Evolutionary conservation across 768 basidiomycete species (phyloP).

Genomic region (Artomyces pyxidatus): DNA sequence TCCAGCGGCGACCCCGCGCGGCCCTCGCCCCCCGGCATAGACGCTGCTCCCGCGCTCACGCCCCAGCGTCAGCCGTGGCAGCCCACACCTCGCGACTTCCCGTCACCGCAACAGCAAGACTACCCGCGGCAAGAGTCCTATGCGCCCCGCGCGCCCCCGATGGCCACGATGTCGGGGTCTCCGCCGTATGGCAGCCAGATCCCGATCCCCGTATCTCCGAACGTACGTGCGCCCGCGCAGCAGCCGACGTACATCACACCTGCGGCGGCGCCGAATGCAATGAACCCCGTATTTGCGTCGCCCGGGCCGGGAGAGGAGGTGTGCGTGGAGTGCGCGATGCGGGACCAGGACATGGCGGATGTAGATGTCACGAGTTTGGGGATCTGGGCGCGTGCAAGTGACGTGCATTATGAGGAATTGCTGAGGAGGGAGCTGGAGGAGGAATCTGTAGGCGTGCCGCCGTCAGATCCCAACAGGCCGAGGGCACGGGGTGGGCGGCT

Average conservation of each 20-base stretch:
- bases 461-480: slow-evolving; percentile 50
- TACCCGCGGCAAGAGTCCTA: not conserved
- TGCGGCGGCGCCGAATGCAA: slow-evolving; percentile 38
- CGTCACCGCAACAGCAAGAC: not conserved
- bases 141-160: not conserved
- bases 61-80: not conserved
- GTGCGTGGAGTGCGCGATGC: slow-evolving; percentile 97
- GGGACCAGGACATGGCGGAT: slow-evolving; percentile 96
- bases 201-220: slow-evolving; percentile 57
- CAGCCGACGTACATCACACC: slow-evolving; percentile 74
- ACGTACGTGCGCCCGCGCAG: slow-evolving; percentile 58
- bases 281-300: slow-evolving; percentile 53
- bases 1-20: slow-evolving; percentile 7
- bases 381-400: slow-evolving; percentile 88
- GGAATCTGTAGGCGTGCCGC: slow-evolving; percentile 40
- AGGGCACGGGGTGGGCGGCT: slow-evolving; percentile 59
- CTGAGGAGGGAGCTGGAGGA: slow-evolving; percentile 66
- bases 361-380: slow-evolving; percentile 82
- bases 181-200: slow-evolving; percentile 22
- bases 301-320: slow-evolving; percentile 63
- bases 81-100: too few species aligned
- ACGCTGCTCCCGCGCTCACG: not conserved
- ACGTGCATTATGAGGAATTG: slow-evolving; percentile 73
- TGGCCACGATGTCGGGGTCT: not conserved
- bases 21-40: not conserved